A percentile compares a stretch with the other conserved stretches of the same genome.
Conservation (phyloP, 768 basidiomycete genomes). For the Kwoniella dejecticola region DNA sequence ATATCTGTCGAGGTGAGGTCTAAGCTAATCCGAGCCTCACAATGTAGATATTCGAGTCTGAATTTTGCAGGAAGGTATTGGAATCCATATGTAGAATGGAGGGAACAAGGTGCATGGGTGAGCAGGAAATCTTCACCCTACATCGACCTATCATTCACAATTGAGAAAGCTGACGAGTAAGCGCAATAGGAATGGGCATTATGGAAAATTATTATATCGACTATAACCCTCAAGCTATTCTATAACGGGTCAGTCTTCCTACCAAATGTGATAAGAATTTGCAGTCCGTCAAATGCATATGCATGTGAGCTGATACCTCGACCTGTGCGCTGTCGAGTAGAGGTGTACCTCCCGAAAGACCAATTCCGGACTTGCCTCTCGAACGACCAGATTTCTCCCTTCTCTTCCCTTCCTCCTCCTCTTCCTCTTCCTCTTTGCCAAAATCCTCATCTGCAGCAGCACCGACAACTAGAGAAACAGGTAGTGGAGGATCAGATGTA, state of each 20-base stretch:
- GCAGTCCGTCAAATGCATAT: too few species aligned
- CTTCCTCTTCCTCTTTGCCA: not conserved
- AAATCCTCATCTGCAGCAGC: too few species aligned
- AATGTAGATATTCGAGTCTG: constrained; percentile 37
- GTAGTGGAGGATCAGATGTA: constrained; percentile 28
- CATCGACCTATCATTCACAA: too few species aligned
- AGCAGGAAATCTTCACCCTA: too few species aligned
- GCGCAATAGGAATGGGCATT: constrained; percentile 52
- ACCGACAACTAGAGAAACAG: constrained; percentile 5
- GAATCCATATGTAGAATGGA: constrained; percentile 48
- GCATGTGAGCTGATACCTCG: too few species aligned
- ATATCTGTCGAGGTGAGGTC: not conserved
- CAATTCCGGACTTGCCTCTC: constrained; percentile 43
- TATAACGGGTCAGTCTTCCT: constrained; percentile 35
- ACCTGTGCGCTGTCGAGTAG: too few species aligned
- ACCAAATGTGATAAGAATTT: too few species aligned
- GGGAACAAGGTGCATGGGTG: constrained; percentile 47
- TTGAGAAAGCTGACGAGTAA: too few species aligned
- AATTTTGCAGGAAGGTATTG: constrained; percentile 49
- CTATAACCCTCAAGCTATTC: constrained; percentile 35
- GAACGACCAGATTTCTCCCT: constrained; percentile 42
- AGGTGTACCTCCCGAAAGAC: constrained; percentile 44
- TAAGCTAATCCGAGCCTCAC: not conserved
- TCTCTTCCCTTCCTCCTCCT: constrained; percentile 20
- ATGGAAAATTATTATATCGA: constrained; percentile 44